phyloP scores from a whole-genome alignment of 2,329 filamentous ascomycete species.

The Neonectria ditissima region DNA sequence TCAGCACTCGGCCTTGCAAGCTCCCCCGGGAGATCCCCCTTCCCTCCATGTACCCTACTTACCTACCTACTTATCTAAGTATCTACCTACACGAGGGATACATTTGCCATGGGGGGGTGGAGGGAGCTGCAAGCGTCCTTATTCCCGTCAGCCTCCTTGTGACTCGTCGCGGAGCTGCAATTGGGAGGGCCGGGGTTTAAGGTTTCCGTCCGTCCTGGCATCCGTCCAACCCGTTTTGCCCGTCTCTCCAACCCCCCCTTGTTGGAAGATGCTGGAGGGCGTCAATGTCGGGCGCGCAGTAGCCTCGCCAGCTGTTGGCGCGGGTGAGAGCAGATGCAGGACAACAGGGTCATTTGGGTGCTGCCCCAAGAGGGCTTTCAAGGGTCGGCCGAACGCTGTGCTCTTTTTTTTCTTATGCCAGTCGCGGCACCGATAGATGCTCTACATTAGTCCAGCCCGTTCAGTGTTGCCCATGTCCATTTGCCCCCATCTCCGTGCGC shows the following conservation, averaged over 20 bases:
- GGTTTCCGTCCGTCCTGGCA: slow-evolving; percentile 10
- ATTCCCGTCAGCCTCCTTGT: not conserved
- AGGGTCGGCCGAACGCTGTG: not conserved
- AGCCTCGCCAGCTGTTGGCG: not conserved
- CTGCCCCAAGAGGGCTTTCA: not conserved
- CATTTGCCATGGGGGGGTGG: not conserved
- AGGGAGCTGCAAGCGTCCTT: not conserved
- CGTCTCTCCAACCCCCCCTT: not conserved
- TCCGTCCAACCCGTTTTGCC: not conserved
- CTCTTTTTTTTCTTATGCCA: not conserved
- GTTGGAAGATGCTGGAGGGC: not conserved
- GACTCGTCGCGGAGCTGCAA: not conserved
- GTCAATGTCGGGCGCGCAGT: not conserved
- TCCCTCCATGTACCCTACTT: too few relatives aligned
- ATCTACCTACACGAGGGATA: not conserved
- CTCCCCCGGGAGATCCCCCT: not conserved
- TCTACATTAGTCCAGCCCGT: too few relatives aligned
- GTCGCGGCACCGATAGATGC: not conserved
- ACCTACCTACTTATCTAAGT: too few relatives aligned
- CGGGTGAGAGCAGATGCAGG: not conserved
- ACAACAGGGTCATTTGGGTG: not conserved
- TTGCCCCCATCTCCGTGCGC: not conserved
- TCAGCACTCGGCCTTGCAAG: not conserved
- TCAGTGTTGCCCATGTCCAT: too few relatives aligned
- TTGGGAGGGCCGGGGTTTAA: slow-evolving; percentile 17